phyloP scores from a whole-genome alignment of 2,329 filamentous ascomycete genomes.

The Aspergillus candidus region DNA sequence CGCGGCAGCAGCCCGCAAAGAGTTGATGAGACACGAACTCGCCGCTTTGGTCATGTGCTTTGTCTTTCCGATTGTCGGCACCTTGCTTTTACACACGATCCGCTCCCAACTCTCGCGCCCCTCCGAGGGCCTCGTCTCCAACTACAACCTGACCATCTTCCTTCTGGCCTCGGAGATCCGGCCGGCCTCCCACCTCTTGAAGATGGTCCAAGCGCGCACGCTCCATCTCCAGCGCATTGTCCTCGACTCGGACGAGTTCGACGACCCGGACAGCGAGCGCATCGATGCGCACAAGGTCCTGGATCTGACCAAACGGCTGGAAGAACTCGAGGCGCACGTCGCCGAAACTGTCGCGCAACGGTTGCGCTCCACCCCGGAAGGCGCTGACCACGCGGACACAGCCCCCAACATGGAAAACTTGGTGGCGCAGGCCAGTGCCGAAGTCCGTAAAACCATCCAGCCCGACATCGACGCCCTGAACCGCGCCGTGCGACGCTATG shows the following conservation, averaged over 20 bases:
- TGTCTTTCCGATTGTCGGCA: slow-evolving; percentile 67
- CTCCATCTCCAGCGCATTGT: slow-evolving; percentile 74
- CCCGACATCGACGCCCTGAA: slow-evolving; percentile 84
- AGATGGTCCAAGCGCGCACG: slow-evolving; percentile 71
- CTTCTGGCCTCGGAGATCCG: slow-evolving; percentile 79
- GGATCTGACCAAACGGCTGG: slow-evolving; percentile 60
- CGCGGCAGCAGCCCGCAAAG: slow-evolving; percentile 44
- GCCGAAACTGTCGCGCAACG: slow-evolving; percentile 31
- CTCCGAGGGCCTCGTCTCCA: slow-evolving; percentile 80
- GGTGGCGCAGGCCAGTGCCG: slow-evolving; percentile 38
- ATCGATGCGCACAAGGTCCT: slow-evolving; percentile 36
- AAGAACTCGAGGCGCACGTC: slow-evolving; percentile 60
- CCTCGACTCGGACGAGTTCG: slow-evolving; percentile 27
- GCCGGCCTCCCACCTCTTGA: slow-evolving; percentile 74
- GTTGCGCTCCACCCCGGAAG: slow-evolving; percentile 9
- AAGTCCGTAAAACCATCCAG: slow-evolving; percentile 62
- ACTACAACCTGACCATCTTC: slow-evolving; percentile 90
- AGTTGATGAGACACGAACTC: slow-evolving; percentile 65
- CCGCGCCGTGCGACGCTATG: slow-evolving; percentile 80
- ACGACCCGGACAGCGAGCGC: slow-evolving; percentile 26
- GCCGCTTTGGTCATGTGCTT: slow-evolving; percentile 74
- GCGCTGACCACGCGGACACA: neutral
- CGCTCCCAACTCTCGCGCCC: slow-evolving; percentile 73
- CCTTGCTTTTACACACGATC: slow-evolving; percentile 76
- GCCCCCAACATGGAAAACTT: slow-evolving; percentile 13